Evolutionary conservation across 179 eudicot species (phyloP), one percentile per base, ranked within the genome.

Genomic region (Silene noctiflora): DNA sequence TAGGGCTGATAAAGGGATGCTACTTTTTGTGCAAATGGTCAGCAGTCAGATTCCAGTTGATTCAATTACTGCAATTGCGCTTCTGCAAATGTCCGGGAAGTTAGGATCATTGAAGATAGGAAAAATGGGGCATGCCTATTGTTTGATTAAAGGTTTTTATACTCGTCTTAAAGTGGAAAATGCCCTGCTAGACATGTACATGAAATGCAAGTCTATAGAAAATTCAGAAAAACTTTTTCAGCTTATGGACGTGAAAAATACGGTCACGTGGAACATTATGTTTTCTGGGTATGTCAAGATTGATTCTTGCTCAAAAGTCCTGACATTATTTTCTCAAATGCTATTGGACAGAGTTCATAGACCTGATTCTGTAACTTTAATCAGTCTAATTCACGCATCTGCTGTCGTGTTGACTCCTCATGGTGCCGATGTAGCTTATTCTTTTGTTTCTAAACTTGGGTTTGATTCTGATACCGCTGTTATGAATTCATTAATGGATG

Each of bases 101-200:
- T 66, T 83, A 55, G 61, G 76, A 33, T 78, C 67, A 13, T 16
- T 81, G 22, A 76, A 81, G 76, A 74, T 71, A 39, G 88, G 79
- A 56, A 83, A 33, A 72, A 83, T 83, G 84, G 76, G 29, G 44
- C 88, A 83, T 60, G 79, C 83, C 3, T 81, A n/a, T 65, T 70
- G 76, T 71, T 63, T 83, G 72, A 51, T 21, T 4, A 78, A n/a
- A 71, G 84, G 84, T 19, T 80, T 80, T 61, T 60, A 77, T 46
- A 61, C 84, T 53, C 72, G 78, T 72, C 75, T 70, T 35, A 75
- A 39, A 65, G 81, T 81, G 29, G 83, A 78, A 71, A 83, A 76
- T 67, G 74, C 84, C 64, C 67, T 79, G 8, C 58, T 85, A 60
- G 86, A 83, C 73, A 85, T 85, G 88, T 85, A 85, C 27, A 79